Evolutionary conservation across 306 rosid genomes (phyloP), one percentile per base, ranked within the genome.

Genomic region (Pyrus pyrifolia): DNA sequence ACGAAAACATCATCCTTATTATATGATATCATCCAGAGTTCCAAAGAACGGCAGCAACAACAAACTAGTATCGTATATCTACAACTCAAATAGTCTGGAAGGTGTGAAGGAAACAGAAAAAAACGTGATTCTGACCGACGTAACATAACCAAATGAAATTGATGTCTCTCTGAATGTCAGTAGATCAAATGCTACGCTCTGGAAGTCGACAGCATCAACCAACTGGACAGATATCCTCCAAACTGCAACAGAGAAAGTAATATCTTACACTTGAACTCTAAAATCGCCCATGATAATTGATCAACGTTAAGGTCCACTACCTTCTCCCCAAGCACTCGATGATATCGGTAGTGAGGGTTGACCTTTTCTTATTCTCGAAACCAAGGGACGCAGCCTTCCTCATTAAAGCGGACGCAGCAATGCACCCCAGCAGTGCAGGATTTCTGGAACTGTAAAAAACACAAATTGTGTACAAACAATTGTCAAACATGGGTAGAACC

Each of bases 341-440:
- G 81, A 95, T 92, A 82, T 95, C 97, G 8, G 90, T 81, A 0
- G 99, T 92, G 74, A 92, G 92, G 5, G 97, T 89, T 70, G 99
- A 90, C 83, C 99, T 89, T 87, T 89, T 95, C 90, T 92, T 92
- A 75, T 76, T 74, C 61, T 80, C 72, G 78, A 90, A 92, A 67
- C 97, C 97, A 75, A 89, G 88, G 25, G 96, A 88, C 52, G 99
- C 99, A 30, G 99, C 97, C 79, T 76, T 95, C 80, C 97, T 92
- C 90, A 90, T 74, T 77, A 95, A 69, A 60, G 91, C 84, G 61
- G 99, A 87, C 23, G 92, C 97, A 45, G 97, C 99, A 67, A 95
- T 82, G 89, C 96, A 86, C 52, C 97, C 99, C 80, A 95, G 74
- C 21, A 87, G 71, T 21, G 93, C 65, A 30, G 99, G 97, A 86